Conservation (phyloP, 495 filamentous ascomycete species). For the Diplogelasinospora grovesii region DNA sequence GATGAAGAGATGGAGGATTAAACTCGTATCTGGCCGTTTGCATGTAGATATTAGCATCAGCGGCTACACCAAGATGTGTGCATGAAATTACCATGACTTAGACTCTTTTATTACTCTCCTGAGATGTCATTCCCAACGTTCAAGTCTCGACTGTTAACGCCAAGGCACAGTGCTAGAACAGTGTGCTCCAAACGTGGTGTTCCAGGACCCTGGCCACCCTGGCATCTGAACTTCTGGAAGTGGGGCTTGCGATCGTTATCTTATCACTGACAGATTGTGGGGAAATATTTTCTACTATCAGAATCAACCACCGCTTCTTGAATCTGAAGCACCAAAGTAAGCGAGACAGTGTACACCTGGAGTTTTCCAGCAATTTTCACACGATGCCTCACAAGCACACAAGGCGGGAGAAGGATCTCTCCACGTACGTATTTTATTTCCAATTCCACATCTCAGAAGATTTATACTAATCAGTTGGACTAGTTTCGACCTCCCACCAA, state of each 20-base stretch:
- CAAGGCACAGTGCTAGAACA: no score
- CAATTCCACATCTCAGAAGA: slow-evolving; percentile 2
- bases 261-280: slow-evolving; percentile 5
- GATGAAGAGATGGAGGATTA: background rate
- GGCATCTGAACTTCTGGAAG: no score
- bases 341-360: background rate
- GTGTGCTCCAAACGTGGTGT: no score
- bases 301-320: slow-evolving; percentile 1
- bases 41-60: no score
- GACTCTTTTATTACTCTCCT: no score
- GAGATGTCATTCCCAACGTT: no score
- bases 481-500: slow-evolving; percentile 71
- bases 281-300: slow-evolving; percentile 2
- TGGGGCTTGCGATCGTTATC: no score
- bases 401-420: slow-evolving; percentile 45
- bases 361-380: slow-evolving; percentile 3
- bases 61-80: no score
- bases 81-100: no score
- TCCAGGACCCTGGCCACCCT: no score
- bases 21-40: no score
- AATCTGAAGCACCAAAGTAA: background rate
- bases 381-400: slow-evolving; percentile 85
- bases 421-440: slow-evolving; percentile 24
- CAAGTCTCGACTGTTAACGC: no score
- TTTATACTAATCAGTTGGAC: slow-evolving; percentile 16